Evolutionary conservation across 257 asterid species (phyloP), one percentile per base, ranked within the genome.

Genomic region (Nicotiana tomentosiformis): DNA sequence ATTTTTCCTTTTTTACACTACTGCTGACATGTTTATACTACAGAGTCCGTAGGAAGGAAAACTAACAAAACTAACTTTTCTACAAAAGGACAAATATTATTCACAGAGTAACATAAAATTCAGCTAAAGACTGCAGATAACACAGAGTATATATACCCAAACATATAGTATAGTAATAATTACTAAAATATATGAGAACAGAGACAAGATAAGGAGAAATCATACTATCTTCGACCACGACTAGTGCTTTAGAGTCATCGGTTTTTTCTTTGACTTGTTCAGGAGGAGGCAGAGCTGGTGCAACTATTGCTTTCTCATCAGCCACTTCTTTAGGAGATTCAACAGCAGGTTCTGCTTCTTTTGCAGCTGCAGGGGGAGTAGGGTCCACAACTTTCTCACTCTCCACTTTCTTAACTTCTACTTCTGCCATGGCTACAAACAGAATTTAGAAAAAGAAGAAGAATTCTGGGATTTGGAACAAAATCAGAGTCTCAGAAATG

Each of bases 201-300:
- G 1, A 53, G 11, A 65, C 0, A 57, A 2, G 39, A 20, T 66
- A 9, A 30, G 32, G 7, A 29, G 46, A 15, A 7, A 57, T 78
- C n/a, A 56, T 78, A 83, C 82, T 89, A 89, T 89, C 84, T 86
- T 96, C 97, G 46, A 92, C 92, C 10, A 90, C 30, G 62, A 78
- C 96, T n/a, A 96, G 89, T 84, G 98, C 96, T 87, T 96, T 90
- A 87, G 86, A 64, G 7, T 94, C 98, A 62, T 93, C 97, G 10
- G 92, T 57, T 68, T 89, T 90, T 66, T 77, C 67, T 17, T 32
- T 78, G 7, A 17, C 82, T 57, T 60, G 92, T 58, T 86, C 95
- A 15, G 86, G 78, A 17, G 90, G 91, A 77, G 90, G 89, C 6
- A 81, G 77, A 18, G 86, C 81, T 66, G 83, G 67, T 12, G 91